Evolutionary conservation across 2,329 filamentous ascomycete species (phyloP).

Genomic region (Colletotrichum gigasporum): DNA sequence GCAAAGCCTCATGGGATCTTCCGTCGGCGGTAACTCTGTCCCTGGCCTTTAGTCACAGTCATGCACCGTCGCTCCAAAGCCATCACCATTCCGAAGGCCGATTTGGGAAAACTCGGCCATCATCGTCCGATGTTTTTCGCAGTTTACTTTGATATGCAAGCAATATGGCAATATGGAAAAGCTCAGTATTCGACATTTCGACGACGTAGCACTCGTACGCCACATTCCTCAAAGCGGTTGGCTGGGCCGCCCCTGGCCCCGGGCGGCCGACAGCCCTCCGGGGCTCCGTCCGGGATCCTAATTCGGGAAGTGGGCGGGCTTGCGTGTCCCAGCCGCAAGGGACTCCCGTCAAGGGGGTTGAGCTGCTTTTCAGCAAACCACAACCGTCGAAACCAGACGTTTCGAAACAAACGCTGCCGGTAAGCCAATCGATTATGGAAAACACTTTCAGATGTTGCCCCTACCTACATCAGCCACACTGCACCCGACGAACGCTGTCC

Average conservation of each 20-base stretch:
- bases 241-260: conserved; percentile 7
- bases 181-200: neutral
- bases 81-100: neutral
- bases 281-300: conserved; percentile 12
- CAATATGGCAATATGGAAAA: conserved; percentile 11
- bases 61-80: neutral
- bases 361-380: neutral
- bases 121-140: conserved; percentile 8
- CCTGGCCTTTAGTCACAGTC: neutral
- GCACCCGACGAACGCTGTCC: conserved; percentile 12
- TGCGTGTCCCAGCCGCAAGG: conserved; percentile 16
- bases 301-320: conserved; percentile 28
- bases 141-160: neutral
- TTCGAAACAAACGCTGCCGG: conserved; percentile 22
- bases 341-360: neutral
- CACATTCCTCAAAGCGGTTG: conserved; percentile 8
- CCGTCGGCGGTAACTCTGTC: neutral
- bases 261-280: conserved; percentile 15
- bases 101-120: conserved; percentile 6
- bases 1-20: conserved; percentile 15
- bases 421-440: conserved; percentile 9
- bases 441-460: neutral
- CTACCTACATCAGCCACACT: no score
- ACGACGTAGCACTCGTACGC: neutral
- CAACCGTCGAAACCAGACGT: conserved; percentile 1